A percentile compares a stretch with the other conserved stretches of the same genome.
These are phyloP conservation scores for Meyerozyma athensensis DNA, from an alignment of 1,139 yeast species.

Conservation along the genomic window DNA sequence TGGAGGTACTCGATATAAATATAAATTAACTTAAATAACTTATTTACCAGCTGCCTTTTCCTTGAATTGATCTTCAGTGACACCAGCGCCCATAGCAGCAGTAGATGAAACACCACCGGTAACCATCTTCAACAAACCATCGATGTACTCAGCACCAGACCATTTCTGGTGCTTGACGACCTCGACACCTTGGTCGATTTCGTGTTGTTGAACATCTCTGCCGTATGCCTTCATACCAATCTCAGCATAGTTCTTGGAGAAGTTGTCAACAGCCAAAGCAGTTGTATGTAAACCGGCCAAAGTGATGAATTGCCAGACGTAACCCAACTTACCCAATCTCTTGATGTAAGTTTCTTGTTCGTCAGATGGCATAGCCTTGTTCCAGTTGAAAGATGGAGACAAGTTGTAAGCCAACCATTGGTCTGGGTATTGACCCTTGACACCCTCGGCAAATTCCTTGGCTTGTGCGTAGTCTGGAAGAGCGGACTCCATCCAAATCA, in stretches of 20 bases:
- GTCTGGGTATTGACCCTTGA: constrained; percentile 72
- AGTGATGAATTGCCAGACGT: constrained; percentile 97
- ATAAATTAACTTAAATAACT: not conserved
- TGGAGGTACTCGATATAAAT: too few species aligned
- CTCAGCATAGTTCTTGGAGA: constrained; percentile 71
- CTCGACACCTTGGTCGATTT: constrained; percentile 86
- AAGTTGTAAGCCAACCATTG: constrained; percentile 96
- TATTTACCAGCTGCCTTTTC: constrained; percentile 13
- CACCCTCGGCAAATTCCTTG: constrained; percentile 90
- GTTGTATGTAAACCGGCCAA: constrained; percentile 96
- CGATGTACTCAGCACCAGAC: constrained; percentile 99
- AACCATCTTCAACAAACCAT: constrained; percentile 81
- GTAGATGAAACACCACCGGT: constrained; percentile 95
- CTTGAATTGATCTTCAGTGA: constrained; percentile 94
- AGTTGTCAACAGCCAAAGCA: constrained; percentile 86
- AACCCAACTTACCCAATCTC: constrained; percentile 86
- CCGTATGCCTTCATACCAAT: constrained; percentile 97
- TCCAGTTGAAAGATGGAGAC: constrained; percentile 98
- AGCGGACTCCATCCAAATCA: constrained; percentile 99
- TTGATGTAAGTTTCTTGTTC: constrained; percentile 90
- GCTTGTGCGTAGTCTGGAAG: constrained; percentile 93
- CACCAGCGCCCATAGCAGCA: constrained; percentile 99
- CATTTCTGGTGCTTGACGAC: constrained; percentile 98
- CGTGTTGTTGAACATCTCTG: constrained; percentile 77
- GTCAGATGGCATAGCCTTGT: constrained; percentile 79